Conservation (phyloP, 768 basidiomycete genomes). For the Suillus ampliporus region DNA sequence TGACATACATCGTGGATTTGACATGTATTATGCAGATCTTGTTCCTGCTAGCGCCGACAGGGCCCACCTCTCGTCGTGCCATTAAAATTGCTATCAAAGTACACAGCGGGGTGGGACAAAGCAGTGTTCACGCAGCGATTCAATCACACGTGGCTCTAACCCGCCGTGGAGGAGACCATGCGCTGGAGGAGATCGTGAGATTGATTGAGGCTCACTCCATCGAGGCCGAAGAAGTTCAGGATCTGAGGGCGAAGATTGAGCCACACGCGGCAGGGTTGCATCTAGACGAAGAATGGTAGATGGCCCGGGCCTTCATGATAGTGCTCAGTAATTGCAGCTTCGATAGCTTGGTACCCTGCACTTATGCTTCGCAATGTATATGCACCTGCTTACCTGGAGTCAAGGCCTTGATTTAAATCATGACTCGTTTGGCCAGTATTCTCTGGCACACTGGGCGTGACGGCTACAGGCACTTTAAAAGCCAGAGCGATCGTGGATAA, state of each 20-base stretch:
- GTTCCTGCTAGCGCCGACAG: constrained; percentile 17
- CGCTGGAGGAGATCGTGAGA: constrained; percentile 9
- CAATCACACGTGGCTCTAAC: not conserved
- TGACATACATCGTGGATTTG: constrained; percentile 33
- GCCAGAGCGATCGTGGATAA: too few species aligned
- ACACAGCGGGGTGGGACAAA: constrained; percentile 9
- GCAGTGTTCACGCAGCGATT: constrained; percentile 8
- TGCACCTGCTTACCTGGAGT: too few species aligned
- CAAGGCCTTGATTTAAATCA: too few species aligned
- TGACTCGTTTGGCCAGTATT: too few species aligned
- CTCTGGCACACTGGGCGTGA: too few species aligned
- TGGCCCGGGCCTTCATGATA: too few species aligned
- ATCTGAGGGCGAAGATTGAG: constrained; percentile 11
- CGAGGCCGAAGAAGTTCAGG: constrained; percentile 9
- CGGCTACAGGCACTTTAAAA: too few species aligned
- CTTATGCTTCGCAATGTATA: too few species aligned
- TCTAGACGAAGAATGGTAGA: too few species aligned
- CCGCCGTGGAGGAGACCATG: not conserved
- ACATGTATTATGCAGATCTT: constrained; percentile 29
- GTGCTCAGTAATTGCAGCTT: too few species aligned
- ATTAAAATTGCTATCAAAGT: constrained; percentile 11
- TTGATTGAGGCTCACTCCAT: constrained; percentile 11
- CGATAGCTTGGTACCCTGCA: too few species aligned
- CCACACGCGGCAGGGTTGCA: too few species aligned
- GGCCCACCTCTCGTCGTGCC: constrained; percentile 6